Evolutionary conservation across 306 rosid genomes (phyloP).

Genomic region (Citrullus mucosospermus): DNA sequence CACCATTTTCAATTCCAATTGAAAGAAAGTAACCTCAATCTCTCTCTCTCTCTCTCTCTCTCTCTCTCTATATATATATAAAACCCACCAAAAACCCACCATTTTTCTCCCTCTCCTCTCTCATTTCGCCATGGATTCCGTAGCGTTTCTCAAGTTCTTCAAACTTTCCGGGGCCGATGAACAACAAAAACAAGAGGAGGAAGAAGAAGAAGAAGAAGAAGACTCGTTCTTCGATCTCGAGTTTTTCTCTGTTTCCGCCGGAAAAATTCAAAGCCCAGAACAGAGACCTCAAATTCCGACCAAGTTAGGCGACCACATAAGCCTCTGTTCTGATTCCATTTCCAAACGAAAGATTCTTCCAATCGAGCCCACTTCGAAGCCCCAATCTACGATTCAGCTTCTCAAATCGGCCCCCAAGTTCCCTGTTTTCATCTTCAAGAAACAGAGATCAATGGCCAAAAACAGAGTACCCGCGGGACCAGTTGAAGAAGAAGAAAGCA

Average conservation of each 20-base stretch:
- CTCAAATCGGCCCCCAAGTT: conserved; percentile 76
- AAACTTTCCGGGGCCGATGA: conserved; percentile 7
- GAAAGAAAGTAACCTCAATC: neutral
- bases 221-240: conserved; percentile 89
- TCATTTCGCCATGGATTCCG: conserved; percentile 39
- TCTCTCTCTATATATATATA: neutral
- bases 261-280: conserved; percentile 2
- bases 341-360: conserved; percentile 77
- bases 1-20: neutral
- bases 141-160: conserved; percentile 71
- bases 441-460: conserved; percentile 18
- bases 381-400: conserved; percentile 78
- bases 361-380: conserved; percentile 53
- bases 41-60: neutral
- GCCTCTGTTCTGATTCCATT: conserved; percentile 29
- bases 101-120: neutral
- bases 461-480: neutral
- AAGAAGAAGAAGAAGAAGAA: conserved; percentile 41
- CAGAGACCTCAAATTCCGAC: neutral
- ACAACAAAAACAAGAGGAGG: neutral
- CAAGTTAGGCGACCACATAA: neutral
- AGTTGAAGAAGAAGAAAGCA: neutral
- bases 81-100: neutral
- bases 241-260: conserved; percentile 23
- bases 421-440: conserved; percentile 43